Conservation (phyloP, 2,329 filamentous ascomycete genomes). For the Cytospora piceicola region DNA sequence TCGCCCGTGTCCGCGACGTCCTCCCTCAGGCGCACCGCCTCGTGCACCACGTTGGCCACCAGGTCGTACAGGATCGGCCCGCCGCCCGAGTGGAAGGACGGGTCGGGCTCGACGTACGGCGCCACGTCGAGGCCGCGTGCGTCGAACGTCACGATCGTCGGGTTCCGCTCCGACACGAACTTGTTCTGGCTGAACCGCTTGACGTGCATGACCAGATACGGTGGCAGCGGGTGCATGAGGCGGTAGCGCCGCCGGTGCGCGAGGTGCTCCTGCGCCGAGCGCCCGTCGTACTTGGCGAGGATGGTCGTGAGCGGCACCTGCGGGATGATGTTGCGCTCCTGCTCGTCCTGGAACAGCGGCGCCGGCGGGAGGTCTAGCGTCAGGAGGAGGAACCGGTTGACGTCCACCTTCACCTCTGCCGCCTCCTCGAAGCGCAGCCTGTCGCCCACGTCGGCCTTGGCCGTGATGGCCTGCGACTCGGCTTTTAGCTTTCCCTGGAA, state of each 20-base stretch:
- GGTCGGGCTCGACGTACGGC: constrained; percentile 89
- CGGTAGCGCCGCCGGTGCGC: constrained; percentile 88
- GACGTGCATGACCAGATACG: constrained; percentile 90
- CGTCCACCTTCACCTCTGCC: constrained; percentile 75
- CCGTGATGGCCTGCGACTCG: constrained; percentile 91
- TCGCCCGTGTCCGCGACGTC: constrained; percentile 90
- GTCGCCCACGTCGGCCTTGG: constrained; percentile 84
- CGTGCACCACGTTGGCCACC: constrained; percentile 91
- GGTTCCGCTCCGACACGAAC: constrained; percentile 94
- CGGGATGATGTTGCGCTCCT: constrained; percentile 95
- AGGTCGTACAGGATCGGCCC: constrained; percentile 95
- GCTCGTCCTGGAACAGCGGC: constrained; percentile 93
- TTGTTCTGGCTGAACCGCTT: constrained; percentile 98
- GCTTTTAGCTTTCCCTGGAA: constrained; percentile 93
- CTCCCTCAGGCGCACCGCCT: constrained; percentile 75
- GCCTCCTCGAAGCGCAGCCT: constrained; percentile 92
- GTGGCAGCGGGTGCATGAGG: constrained; percentile 86
- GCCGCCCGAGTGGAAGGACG: constrained; percentile 67
- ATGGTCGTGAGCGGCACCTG: constrained; percentile 83
- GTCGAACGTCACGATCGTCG: constrained; percentile 96
- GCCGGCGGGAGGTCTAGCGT: constrained; percentile 91
- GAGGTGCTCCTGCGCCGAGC: constrained; percentile 83
- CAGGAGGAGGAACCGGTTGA: constrained; percentile 83
- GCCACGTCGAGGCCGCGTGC: constrained; percentile 80
- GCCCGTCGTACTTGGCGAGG: constrained; percentile 89